Base-by-base conservation (phyloP, 805 yeast species). In the Suhomyces canberraensis region DNA sequence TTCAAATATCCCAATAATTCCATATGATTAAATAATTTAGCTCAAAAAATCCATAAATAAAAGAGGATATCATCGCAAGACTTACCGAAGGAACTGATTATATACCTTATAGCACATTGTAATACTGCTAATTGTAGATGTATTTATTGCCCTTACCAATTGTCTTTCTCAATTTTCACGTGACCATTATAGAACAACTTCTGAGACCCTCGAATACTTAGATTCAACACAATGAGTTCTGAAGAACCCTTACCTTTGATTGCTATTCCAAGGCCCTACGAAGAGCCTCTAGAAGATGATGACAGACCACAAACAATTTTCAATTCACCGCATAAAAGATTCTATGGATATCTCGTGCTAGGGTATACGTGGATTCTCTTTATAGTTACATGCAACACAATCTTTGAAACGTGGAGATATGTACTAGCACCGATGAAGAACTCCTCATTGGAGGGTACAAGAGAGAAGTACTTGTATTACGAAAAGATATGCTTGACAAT, bases 321-420 rank as follows among this genome's bases (percentile, higher is more conserved):
- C 30, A 35, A 35, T 25, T 35, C 33, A 19, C 35, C 41, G 16
- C 14, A 25, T 16, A 16, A 45, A 25, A 31, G 19, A 33, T 31
- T 38, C 4, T 58, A 55, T 34, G 71, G 73, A 1, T 57, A 58
- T 37, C 35, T 46, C n/a, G 40, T 66, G 5, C 31, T 66, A 1
- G 31, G 47, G 2, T 49, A 46, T 3, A 52, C 64, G 5, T 66
- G 69, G 69, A 5, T 54, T 0, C 35, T 64, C 8, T 66, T 64
- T 39, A 26, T 56, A 16, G 46, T 66, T 3, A 51, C 71, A 3
- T 36, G 63, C 16, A 64, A 62, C 43, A 43, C 68, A 13, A 40
- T 67, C n/a, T 64, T 67, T 42, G 39, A 46, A 38, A 24, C 61
- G 29, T 67, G 73, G 73, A 42, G 37, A 20, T 60, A 42, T 44